Conservation (phyloP, 2,329 filamentous ascomycete genomes). For the Bimuria novae-zelandiae region DNA sequence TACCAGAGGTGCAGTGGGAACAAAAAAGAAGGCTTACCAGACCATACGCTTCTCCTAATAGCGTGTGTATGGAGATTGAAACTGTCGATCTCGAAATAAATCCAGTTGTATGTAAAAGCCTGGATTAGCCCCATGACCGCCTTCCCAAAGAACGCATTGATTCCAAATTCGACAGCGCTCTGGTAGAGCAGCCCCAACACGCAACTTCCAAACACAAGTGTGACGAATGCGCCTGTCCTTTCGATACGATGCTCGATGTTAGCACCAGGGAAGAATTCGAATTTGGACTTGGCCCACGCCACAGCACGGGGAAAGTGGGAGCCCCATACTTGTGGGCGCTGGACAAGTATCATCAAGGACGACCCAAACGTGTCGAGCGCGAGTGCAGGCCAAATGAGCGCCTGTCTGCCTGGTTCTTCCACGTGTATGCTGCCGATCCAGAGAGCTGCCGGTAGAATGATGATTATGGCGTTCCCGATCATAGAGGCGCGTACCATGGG, state of each 20-base stretch:
- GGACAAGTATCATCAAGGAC: constrained; percentile 49
- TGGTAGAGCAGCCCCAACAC: constrained; percentile 67
- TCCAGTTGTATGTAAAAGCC: constrained; percentile 65
- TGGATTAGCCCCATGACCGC: constrained; percentile 63
- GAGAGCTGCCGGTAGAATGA: constrained; percentile 55
- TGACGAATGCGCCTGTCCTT: constrained; percentile 67
- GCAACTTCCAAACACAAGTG: constrained; percentile 67
- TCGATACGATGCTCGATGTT: constrained; percentile 71
- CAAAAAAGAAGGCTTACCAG: constrained; percentile 41
- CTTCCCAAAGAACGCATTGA: constrained; percentile 66
- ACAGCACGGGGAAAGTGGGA: constrained; percentile 17
- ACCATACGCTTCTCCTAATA: constrained; percentile 58
- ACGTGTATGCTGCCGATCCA: constrained; percentile 67
- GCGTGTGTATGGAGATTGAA: constrained; percentile 63
- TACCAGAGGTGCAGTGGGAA: too few species aligned
- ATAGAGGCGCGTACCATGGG: constrained; percentile 64
- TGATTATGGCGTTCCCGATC: constrained; percentile 53
- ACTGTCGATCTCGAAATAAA: constrained; percentile 67
- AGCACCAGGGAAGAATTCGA: constrained; percentile 65
- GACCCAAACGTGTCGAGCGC: constrained; percentile 58
- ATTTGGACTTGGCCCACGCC: constrained; percentile 42
- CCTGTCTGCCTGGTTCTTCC: constrained; percentile 59
- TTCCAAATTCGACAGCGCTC: constrained; percentile 55
- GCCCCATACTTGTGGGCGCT: constrained; percentile 24
- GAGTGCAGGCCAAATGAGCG: constrained; percentile 62